phyloP scores from a whole-genome alignment of 768 basidiomycete species.

The Termitomyces sp. region DNA sequence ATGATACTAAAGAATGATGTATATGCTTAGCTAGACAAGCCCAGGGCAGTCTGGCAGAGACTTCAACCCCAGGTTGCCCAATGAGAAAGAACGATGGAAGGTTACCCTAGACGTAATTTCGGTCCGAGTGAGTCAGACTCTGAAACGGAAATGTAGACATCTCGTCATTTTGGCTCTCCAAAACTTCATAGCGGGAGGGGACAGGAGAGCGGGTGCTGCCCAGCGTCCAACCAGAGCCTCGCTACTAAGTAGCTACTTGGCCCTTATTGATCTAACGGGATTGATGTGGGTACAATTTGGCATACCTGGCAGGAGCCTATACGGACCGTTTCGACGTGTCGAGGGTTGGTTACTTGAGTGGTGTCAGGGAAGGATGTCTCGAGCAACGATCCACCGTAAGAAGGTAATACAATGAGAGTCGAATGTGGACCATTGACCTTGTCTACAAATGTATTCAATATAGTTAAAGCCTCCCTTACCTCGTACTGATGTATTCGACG shows the following conservation, averaged over 20 bases:
- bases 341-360: no score
- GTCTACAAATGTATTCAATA: neutral
- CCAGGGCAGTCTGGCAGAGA: neutral
- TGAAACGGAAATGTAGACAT: neutral
- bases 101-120: neutral
- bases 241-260: neutral
- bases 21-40: neutral
- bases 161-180: constrained; percentile 2
- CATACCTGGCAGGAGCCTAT: neutral
- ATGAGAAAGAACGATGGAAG: neutral
- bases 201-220: neutral
- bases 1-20: neutral
- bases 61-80: neutral
- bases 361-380: no score
- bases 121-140: neutral
- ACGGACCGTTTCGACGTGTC: neutral
- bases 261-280: neutral
- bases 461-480: neutral
- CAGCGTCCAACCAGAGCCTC: neutral
- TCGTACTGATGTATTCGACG: neutral
- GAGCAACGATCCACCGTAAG: neutral
- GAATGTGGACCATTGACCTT: no score
- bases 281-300: neutral
- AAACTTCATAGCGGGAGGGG: constrained; percentile 1
- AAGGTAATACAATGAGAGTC: no score